Base-by-base conservation (phyloP, 441 rosid genomes). In the Mallotus japonicus region DNA sequence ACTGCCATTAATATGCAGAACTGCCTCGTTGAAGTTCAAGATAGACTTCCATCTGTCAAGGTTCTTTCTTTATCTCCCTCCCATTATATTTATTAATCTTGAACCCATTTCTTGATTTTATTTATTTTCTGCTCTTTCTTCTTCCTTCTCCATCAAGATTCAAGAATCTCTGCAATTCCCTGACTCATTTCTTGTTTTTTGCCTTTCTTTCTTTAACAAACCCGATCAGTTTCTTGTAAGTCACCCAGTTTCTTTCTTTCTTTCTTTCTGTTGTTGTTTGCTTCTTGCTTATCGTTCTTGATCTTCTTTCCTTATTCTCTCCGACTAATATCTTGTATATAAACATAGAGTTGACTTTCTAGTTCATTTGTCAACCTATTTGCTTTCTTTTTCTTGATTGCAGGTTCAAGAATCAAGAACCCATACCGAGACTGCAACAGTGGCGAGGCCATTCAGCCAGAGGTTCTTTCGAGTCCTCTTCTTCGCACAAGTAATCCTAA, bases 381-480 rank as follows among this genome's bases (percentile, higher is more conserved):
- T 28, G 32, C 32, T 28, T 50, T 28, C 40, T 65, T 49, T 44
- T 3, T 12, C 4, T n/a, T 50, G 75, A 50, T 80, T 73, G 74
- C 83, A 89, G 97, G 84, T 76, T 76, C 85, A 84, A 82, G 85
- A 83, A 69, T 54, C 82, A 61, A 53, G 20, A 32, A 62, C 40
- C 61, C 83, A 75, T 46, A 64, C 74, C 46, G 65, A 74, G 66
- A 61, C 71, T 12, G 19, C 87, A 73, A 83, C 85, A 5, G 71
- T 82, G 82, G 76, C 84, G 42, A 82, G 86, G 17, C 80, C 65
- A 60, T 63, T 87, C 69, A 40, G 61, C 14, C 81, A 85, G 76
- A 84, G 77, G 75, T 83, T 90, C 74, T 89, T 90, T 64, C 84
- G 79, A 75, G 76, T 79, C 34, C 77, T 90, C 17, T 89, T 93